phyloP scores from a whole-genome alignment of 257 asterid genomes.

The Rehmannia glutinosa region DNA sequence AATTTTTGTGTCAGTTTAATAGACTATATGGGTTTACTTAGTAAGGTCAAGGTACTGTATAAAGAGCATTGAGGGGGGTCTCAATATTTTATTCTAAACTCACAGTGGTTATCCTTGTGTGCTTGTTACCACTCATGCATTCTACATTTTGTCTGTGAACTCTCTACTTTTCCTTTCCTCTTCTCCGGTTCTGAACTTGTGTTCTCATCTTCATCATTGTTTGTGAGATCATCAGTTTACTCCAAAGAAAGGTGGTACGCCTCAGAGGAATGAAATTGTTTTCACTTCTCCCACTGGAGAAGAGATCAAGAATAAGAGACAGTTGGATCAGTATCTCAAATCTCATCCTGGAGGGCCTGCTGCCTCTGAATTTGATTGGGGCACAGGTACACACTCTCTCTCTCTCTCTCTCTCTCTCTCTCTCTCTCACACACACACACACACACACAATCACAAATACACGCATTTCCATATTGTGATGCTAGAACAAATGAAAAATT shows the following conservation, averaged over 20 bases:
- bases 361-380: constrained; percentile 51
- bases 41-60: not conserved
- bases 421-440: not conserved
- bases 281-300: constrained; percentile 61
- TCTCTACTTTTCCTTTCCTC: not conserved
- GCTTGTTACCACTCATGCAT: not conserved
- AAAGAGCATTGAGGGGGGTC: not conserved
- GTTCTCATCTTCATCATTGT: not conserved
- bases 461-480: not conserved
- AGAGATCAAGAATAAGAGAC: constrained; percentile 58
- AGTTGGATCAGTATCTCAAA: constrained; percentile 60
- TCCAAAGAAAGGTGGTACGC: constrained; percentile 34
- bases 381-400: constrained; percentile 31
- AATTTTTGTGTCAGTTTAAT: not conserved
- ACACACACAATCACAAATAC: no score
- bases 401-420: constrained; percentile 5
- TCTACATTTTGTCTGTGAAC: not conserved
- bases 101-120: not conserved
- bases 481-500: not conserved
- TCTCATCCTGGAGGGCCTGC: constrained; percentile 61
- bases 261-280: constrained; percentile 34
- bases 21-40: not conserved
- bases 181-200: not conserved
- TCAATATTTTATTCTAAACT: not conserved
- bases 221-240: constrained; percentile 25